A percentile compares a stretch with the other conserved stretches of the same genome.
Conservation (phyloP, 352 stramenopile species). For the Pythium brassicae region DNA sequence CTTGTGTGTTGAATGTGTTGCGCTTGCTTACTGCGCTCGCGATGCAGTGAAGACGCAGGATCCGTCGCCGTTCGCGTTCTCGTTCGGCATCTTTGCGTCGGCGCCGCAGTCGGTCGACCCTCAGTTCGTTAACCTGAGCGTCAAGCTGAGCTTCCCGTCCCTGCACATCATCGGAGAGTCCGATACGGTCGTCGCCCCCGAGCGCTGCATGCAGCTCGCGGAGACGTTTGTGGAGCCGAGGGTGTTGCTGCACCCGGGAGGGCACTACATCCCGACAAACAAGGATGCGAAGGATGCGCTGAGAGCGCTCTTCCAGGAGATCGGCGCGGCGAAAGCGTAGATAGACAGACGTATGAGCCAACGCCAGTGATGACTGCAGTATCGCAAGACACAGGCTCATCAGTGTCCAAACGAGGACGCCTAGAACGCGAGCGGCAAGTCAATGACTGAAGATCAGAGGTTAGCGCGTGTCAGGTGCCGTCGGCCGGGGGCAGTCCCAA, state of each 20-base stretch:
- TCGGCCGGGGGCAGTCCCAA: not conserved
- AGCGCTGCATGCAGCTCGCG: slow-evolving; percentile 48
- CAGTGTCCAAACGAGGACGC: no score
- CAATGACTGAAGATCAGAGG: no score
- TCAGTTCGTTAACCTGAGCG: slow-evolving; percentile 27
- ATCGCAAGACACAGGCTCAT: no score
- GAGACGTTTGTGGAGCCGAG: slow-evolving; percentile 47
- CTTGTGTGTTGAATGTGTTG: no score
- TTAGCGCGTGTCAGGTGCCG: no score
- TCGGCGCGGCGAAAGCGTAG: slow-evolving; percentile 4
- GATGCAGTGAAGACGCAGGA: slow-evolving; percentile 29
- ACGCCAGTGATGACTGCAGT: no score
- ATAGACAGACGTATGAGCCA: no score
- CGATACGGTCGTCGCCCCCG: slow-evolving; percentile 57
- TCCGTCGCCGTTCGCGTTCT: slow-evolving; percentile 55
- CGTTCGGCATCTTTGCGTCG: slow-evolving; percentile 73
- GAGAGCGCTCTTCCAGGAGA: slow-evolving; percentile 60
- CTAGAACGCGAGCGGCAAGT: no score
- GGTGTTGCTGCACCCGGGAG: slow-evolving; percentile 62
- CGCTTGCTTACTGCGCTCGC: no score
- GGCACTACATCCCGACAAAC: slow-evolving; percentile 85
- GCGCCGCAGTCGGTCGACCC: slow-evolving; percentile 44
- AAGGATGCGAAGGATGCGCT: slow-evolving; percentile 77
- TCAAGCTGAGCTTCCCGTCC: slow-evolving; percentile 60
- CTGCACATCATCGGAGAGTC: slow-evolving; percentile 81